These are phyloP conservation scores for Schwanniomyces sp. DNA, from an alignment of 805 yeast genomes.

Conservation along the genomic window DNA sequence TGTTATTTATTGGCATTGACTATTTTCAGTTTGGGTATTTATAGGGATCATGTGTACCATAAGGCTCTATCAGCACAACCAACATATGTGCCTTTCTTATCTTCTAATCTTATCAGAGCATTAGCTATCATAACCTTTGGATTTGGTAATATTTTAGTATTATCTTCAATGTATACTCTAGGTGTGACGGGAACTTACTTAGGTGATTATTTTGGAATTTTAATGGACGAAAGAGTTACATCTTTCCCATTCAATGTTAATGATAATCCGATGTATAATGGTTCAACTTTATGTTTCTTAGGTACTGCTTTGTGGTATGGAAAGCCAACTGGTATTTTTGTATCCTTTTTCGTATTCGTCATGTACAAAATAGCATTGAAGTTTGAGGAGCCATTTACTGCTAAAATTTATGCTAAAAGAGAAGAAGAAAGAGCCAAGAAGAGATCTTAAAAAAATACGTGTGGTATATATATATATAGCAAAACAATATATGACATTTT, in stretches of 20 bases:
- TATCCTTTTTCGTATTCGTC: conserved; percentile 68
- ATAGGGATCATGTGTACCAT: conserved; percentile 75
- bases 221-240: conserved; percentile 87
- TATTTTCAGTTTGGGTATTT: conserved; percentile 82
- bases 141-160: conserved; percentile 77
- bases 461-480: neutral
- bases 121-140: conserved; percentile 57
- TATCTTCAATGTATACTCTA: conserved; percentile 84
- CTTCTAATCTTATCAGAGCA: conserved; percentile 36
- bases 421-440: conserved; percentile 35
- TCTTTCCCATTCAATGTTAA: conserved; percentile 90
- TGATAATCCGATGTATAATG: conserved; percentile 96
- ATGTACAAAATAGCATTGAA: conserved; percentile 83
- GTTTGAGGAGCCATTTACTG: conserved; percentile 97
- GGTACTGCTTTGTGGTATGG: conserved; percentile 88
- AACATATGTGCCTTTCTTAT: conserved; percentile 53
- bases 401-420: conserved; percentile 78
- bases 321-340: conserved; percentile 83
- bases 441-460: neutral
- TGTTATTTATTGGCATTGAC: conserved; percentile 83
- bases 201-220: conserved; percentile 96
- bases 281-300: conserved; percentile 83
- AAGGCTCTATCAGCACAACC: conserved; percentile 73
- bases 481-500: neutral
- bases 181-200: conserved; percentile 96